Conservation (phyloP, 2,329 filamentous ascomycete genomes). For the Fusarium tupiense region DNA sequence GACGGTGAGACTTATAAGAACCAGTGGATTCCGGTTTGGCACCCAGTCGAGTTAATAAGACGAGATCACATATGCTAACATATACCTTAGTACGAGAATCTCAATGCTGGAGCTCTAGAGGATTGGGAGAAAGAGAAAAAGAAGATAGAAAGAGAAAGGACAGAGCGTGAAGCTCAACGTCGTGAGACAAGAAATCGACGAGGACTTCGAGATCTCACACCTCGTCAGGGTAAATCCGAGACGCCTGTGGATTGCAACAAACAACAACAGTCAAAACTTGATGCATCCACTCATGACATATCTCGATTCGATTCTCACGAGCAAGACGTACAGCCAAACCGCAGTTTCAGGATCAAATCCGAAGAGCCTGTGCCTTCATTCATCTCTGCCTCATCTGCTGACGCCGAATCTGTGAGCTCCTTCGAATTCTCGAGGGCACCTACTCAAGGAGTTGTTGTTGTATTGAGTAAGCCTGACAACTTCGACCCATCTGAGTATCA, state of each 20-base stretch:
- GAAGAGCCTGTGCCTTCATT: slow-evolving; percentile 46
- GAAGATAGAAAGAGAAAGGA: background rate
- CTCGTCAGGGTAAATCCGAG: background rate
- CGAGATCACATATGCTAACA: slow-evolving; percentile 34
- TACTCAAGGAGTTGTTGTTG: slow-evolving; percentile 41
- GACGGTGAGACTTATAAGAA: slow-evolving; percentile 48
- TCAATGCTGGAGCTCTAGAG: slow-evolving; percentile 44
- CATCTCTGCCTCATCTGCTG: slow-evolving; percentile 40
- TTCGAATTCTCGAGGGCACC: slow-evolving; percentile 10
- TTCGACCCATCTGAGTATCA: slow-evolving; percentile 51
- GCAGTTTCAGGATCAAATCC: slow-evolving; percentile 34
- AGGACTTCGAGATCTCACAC: slow-evolving; percentile 3
- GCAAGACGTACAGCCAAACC: slow-evolving; percentile 30
- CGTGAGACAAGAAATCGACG: slow-evolving; percentile 9
- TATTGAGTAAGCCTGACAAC: slow-evolving; percentile 44
- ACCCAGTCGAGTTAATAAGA: background rate
- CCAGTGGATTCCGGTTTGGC: slow-evolving; percentile 47
- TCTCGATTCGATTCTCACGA: slow-evolving; percentile 25
- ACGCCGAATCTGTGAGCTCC: slow-evolving; percentile 29
- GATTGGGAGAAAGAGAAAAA: slow-evolving; percentile 46
- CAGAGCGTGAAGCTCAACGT: background rate
- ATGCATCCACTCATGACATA: slow-evolving; percentile 17
- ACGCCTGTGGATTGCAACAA: slow-evolving; percentile 21
- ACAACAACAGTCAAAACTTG: slow-evolving; percentile 31
- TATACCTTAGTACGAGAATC: slow-evolving; percentile 41